A percentile compares a stretch with the other conserved stretches of the same genome.
phyloP scores from a whole-genome alignment of 306 rosid species.

The Lablab purpureus region DNA sequence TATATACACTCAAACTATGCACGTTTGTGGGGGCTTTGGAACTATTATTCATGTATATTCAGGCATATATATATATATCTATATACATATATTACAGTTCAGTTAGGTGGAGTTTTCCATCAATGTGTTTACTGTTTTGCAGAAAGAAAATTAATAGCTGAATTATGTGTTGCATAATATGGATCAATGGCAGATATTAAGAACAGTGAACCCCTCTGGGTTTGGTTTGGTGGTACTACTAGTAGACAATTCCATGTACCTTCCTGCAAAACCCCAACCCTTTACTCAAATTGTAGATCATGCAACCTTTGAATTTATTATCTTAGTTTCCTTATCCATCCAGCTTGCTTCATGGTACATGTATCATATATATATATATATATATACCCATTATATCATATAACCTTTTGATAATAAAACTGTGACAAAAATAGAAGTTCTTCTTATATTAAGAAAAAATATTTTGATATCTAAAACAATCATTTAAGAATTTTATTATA shows the following conservation, averaged over 20 bases:
- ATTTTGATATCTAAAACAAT: no score
- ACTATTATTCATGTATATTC: constrained; percentile 37
- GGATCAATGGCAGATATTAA: constrained; percentile 36
- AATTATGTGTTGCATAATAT: constrained; percentile 2
- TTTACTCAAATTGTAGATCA: constrained; percentile 29
- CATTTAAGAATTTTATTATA: no score
- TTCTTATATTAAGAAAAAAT: no score
- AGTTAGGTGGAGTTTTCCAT: constrained; percentile 48
- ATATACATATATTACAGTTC: no score
- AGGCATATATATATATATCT: constrained; percentile 1
- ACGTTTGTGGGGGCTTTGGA: constrained; percentile 36
- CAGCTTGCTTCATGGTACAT: neutral
- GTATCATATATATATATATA: neutral
- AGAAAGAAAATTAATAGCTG: neutral
- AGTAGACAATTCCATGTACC: constrained; percentile 39
- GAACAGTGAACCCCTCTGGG: constrained; percentile 39
- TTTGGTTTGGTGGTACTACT: constrained; percentile 41
- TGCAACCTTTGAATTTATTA: constrained; percentile 33
- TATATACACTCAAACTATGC: constrained; percentile 37
- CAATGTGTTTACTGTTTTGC: constrained; percentile 5
- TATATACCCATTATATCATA: no score
- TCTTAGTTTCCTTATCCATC: constrained; percentile 2
- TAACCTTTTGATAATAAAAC: no score
- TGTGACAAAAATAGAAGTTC: no score
- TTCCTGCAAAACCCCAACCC: constrained; percentile 38